Percentiles rank a stretch among this genome's conserved stretches.
Evolutionary conservation across 2,329 filamentous ascomycete genomes (phyloP).

Genomic region (Pestalotiopsis fici): DNA sequence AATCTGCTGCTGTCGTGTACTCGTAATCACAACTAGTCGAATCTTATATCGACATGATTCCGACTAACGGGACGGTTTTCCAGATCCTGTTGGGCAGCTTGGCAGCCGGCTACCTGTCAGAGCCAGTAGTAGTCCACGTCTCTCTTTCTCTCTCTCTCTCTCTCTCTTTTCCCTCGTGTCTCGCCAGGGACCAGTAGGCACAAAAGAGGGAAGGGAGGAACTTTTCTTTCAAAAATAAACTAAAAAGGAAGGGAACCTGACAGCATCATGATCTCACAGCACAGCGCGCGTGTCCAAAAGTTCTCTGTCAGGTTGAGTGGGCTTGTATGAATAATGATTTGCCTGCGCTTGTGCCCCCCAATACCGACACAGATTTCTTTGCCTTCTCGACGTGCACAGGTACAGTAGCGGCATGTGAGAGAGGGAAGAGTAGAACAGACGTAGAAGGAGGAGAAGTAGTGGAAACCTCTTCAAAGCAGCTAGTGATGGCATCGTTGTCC

Average conservation of each 20-base stretch:
- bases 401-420: not conserved
- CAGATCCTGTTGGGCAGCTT: not conserved
- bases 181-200: not conserved
- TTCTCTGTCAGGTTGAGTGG: not conserved
- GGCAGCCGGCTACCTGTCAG: not conserved
- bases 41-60: slow-evolving; percentile 7
- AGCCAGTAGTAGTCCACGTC: not conserved
- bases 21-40: slow-evolving; percentile 3
- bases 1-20: not conserved
- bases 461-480: not conserved
- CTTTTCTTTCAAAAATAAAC: not conserved
- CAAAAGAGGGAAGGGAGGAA: not conserved
- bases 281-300: not conserved
- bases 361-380: not conserved
- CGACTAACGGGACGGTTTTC: not conserved
- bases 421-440: not conserved
- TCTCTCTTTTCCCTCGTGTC: not conserved
- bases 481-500: not conserved
- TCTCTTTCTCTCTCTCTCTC: not conserved
- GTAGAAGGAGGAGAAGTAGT: not conserved
- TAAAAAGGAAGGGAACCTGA: not conserved
- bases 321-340: not conserved
- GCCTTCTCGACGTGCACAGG: not conserved
- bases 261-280: not conserved
- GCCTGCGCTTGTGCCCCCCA: not conserved